Base-by-base conservation (phyloP, 2,329 filamentous ascomycete species). In the Arthrobotrys conoides region DNA sequence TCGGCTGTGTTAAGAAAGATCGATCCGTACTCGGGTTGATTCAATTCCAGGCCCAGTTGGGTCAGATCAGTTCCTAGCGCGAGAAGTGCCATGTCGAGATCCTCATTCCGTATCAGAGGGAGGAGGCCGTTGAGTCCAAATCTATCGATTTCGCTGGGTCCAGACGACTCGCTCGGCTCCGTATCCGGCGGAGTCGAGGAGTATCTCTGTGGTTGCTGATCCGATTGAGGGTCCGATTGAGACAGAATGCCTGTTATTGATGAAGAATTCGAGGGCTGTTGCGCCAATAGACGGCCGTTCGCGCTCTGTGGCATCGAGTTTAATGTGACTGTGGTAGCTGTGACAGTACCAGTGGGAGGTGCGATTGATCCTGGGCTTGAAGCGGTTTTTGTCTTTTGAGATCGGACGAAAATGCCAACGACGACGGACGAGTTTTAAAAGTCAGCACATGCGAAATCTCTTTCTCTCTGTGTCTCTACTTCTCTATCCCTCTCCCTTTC, bases 41-140 rank as follows among this genome's bases (percentile, higher is more conserved):
- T 90, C 71, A 91, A 84, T 82, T 91, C 89, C 80, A 92, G 85
- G 27, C 90, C 90, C 22, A 92, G 84, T 6, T 88, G 87, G 82
- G 88, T 90, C 77, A 91, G 83, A 83, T 91, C 90, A 83, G 91
- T 89, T 14, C 90, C 90, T 80, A 90, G 86, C 30, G 89, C 88
- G 68, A 91, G 85, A 71, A 81, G 80, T 12, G 80, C 79, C 69
- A 80, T 81, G 71, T 82, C 81, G 9, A 81, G 77, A 30, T 81
- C 80, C 49, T 82, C 81, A 36, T 80, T 80, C 53, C 81, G 77
- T 80, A 82, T 82, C 51, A 82, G 46, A 24, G 78, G 79, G 55
- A 82, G 76, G 30, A 82, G 71, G 30, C 81, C 81, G 49, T 79
- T 81, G 20, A 82, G 72, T n/a, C 81, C 80, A 69, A 82, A 82